These are phyloP conservation scores for Pythium biforme DNA, from an alignment of 352 stramenopile genomes.

Conservation along the genomic window DNA sequence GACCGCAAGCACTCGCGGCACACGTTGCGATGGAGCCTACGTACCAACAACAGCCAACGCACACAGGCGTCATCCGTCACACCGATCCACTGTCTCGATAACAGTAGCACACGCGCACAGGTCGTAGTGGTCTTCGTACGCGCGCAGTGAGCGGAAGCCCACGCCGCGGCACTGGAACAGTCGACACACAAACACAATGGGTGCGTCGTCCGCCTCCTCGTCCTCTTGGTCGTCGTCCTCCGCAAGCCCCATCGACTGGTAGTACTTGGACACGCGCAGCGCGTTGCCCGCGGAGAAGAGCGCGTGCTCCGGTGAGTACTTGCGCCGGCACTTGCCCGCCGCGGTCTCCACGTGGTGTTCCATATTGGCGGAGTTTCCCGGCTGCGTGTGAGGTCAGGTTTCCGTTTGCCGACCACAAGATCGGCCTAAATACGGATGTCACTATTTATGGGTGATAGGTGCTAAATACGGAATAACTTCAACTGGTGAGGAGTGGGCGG, in stretches of 20 bases:
- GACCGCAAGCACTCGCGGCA: slow-evolving; percentile 49
- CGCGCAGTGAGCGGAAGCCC: slow-evolving; percentile 39
- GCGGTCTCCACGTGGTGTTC: slow-evolving; percentile 32
- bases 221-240: not conserved
- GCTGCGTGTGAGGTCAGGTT: too few relatives aligned
- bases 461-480: slow-evolving; percentile 24
- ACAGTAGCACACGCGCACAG: slow-evolving; percentile 31
- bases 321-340: slow-evolving; percentile 49
- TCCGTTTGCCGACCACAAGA: too few relatives aligned
- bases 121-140: slow-evolving; percentile 67
- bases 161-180: slow-evolving; percentile 42
- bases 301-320: slow-evolving; percentile 50
- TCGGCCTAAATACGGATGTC: not conserved
- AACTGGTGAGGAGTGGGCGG: not conserved
- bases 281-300: slow-evolving; percentile 47
- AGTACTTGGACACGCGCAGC: slow-evolving; percentile 45
- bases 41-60: too few relatives aligned
- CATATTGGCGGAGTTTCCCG: slow-evolving; percentile 28
- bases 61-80: not conserved
- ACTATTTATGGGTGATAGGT: slow-evolving; percentile 1
- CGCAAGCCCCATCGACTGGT: slow-evolving; percentile 25
- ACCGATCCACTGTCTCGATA: not conserved
- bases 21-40: slow-evolving; percentile 40
- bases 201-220: not conserved
- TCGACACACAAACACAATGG: slow-evolving; percentile 37